Conservation (phyloP, 2,329 filamentous ascomycete genomes). For the Fusarium staphyleae region DNA sequence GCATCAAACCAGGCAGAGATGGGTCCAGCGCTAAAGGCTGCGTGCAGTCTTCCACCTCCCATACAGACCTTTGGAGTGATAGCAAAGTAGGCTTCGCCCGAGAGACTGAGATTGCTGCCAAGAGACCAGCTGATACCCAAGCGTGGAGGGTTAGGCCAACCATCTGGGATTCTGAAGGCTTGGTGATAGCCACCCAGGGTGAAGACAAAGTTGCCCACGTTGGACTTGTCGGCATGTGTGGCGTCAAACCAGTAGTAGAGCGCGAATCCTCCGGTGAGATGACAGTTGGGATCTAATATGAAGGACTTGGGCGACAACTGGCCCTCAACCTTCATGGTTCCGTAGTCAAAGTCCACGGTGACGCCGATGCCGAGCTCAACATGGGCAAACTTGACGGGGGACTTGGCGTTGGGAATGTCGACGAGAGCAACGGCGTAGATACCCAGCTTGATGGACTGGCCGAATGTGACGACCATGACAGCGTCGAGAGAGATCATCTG, state of each 20-base stretch:
- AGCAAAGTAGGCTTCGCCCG: constrained; percentile 54
- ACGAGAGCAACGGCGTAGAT: constrained; percentile 45
- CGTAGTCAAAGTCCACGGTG: constrained; percentile 46
- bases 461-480: constrained; percentile 47
- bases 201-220: constrained; percentile 53
- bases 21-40: constrained; percentile 41
- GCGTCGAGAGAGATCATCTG: constrained; percentile 48
- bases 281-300: constrained; percentile 50
- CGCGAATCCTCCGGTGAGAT: constrained; percentile 52
- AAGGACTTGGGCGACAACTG: constrained; percentile 51
- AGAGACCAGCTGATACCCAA: constrained; percentile 50
- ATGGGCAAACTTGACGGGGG: constrained; percentile 42
- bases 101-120: constrained; percentile 43
- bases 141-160: constrained; percentile 50
- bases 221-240: constrained; percentile 17
- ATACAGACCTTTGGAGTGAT: constrained; percentile 54
- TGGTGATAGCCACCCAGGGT: constrained; percentile 55
- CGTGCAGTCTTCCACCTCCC: constrained; percentile 49
- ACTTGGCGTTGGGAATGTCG: constrained; percentile 39
- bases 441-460: constrained; percentile 43
- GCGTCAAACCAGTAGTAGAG: constrained; percentile 50
- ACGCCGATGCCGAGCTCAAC: constrained; percentile 49
- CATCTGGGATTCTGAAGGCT: constrained; percentile 43
- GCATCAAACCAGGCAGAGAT: constrained; percentile 51
- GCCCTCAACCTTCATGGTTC: constrained; percentile 48